phyloP scores from a whole-genome alignment of 2,329 filamentous ascomycete species.

The Pestalotiopsis sp. region DNA sequence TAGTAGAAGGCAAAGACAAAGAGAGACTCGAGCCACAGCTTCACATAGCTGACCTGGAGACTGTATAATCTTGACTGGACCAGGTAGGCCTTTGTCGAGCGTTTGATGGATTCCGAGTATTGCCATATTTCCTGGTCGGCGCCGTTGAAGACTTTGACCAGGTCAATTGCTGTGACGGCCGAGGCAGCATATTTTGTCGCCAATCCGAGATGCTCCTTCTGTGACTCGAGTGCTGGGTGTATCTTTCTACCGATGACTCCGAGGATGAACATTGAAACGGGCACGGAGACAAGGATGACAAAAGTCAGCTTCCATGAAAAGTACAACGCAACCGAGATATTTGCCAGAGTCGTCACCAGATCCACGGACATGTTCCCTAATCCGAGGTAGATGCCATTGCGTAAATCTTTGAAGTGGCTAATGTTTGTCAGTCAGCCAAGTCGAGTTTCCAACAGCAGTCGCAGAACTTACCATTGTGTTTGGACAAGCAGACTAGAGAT shows the following conservation, averaged over 20 bases:
- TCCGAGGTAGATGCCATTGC: slow-evolving; percentile 77
- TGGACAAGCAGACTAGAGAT: slow-evolving; percentile 71
- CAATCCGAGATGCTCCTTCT: slow-evolving; percentile 67
- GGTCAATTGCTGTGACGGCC: slow-evolving; percentile 74
- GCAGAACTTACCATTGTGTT: slow-evolving; percentile 68
- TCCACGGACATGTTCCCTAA: slow-evolving; percentile 72
- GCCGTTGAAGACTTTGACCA: slow-evolving; percentile 85
- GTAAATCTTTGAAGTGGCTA: slow-evolving; percentile 82
- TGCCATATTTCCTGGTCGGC: slow-evolving; percentile 68
- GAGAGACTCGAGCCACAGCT: slow-evolving; percentile 74
- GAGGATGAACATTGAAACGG: slow-evolving; percentile 65
- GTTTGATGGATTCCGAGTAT: slow-evolving; percentile 61
- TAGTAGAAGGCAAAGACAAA: slow-evolving; percentile 94
- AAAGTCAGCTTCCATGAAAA: slow-evolving; percentile 85
- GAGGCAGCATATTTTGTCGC: slow-evolving; percentile 74
- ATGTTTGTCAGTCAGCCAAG: slow-evolving; percentile 19
- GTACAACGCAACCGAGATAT: slow-evolving; percentile 73
- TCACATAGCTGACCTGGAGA: slow-evolving; percentile 72
- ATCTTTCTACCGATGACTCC: slow-evolving; percentile 62
- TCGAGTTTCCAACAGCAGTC: background rate
- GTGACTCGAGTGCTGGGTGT: slow-evolving; percentile 66
- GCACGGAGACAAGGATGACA: slow-evolving; percentile 73
- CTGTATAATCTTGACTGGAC: slow-evolving; percentile 71
- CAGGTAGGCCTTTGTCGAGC: slow-evolving; percentile 65
- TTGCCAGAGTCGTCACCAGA: slow-evolving; percentile 63